These are phyloP conservation scores for Cryphonectria radicalis DNA, from an alignment of 2,329 filamentous ascomycete genomes.

Conservation along the genomic window DNA sequence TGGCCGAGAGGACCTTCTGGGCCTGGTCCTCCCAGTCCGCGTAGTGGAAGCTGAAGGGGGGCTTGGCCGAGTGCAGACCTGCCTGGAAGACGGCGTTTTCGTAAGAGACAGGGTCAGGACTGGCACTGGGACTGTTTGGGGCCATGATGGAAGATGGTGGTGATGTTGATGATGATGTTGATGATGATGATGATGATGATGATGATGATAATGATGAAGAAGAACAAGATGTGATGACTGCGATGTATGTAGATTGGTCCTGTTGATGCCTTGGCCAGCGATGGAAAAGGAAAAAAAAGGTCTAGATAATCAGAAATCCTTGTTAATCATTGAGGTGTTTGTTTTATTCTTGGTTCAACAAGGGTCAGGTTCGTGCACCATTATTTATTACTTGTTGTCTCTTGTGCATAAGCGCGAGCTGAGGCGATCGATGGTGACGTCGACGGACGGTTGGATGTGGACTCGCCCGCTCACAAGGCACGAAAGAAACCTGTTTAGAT, in stretches of 20 bases:
- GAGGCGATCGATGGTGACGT: background rate
- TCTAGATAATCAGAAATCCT: too few relatives aligned
- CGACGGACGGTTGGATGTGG: background rate
- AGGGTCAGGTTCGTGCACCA: background rate
- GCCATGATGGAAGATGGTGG: background rate
- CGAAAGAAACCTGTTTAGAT: background rate
- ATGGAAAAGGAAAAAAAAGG: too few relatives aligned
- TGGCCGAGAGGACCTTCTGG: slow-evolving; percentile 25
- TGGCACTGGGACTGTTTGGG: slow-evolving; percentile 11
- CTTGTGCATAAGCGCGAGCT: background rate
- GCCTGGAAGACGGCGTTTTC: slow-evolving; percentile 23
- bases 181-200: too few relatives aligned
- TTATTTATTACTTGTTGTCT: background rate
- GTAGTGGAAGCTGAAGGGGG: slow-evolving; percentile 26
- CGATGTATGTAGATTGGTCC: too few relatives aligned
- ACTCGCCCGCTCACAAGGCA: background rate
- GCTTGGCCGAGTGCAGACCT: slow-evolving; percentile 23
- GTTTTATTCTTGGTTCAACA: too few relatives aligned
- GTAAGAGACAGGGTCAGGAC: slow-evolving; percentile 21
- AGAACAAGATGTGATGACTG: too few relatives aligned
- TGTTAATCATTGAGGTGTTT: background rate
- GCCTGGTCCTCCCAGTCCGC: slow-evolving; percentile 27
- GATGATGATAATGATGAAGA: too few relatives aligned
- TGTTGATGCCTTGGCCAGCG: background rate
- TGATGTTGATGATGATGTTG: too few relatives aligned